Percentiles rank a stretch among this genome's conserved stretches.
These are phyloP conservation scores for Vickermania ingenoplastis DNA, from an alignment of 208 protist species.

Conservation along the genomic window DNA sequence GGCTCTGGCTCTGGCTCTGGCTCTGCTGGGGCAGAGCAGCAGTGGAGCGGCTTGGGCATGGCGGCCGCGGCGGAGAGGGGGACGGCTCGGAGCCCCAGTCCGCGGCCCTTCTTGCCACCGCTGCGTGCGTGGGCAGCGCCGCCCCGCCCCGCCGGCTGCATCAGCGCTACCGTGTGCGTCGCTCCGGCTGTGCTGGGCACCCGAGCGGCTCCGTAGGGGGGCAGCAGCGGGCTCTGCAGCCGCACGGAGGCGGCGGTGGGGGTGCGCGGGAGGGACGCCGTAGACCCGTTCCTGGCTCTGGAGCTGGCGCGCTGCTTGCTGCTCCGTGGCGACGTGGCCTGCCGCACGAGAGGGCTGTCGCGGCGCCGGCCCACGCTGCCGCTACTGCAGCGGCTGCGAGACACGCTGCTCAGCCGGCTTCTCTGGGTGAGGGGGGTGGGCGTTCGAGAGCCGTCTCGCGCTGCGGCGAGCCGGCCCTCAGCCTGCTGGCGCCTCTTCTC, in stretches of 20 bases:
- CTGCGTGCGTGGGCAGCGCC: too few species aligned
- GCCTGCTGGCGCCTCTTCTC: neutral
- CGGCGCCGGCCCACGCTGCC: neutral
- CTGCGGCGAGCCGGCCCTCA: too few species aligned
- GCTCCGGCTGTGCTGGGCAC: too few species aligned
- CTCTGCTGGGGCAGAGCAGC: neutral
- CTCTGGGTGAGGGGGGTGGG: too few species aligned
- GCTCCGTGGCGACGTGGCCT: neutral
- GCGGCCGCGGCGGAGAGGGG: neutral
- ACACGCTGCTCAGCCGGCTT: neutral
- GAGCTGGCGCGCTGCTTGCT: neutral
- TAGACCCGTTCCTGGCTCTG: too few species aligned
- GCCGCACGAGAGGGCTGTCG: neutral
- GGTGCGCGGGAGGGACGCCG: too few species aligned
- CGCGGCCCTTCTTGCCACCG: neutral
- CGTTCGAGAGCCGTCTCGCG: too few species aligned
- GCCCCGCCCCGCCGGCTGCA: neutral
- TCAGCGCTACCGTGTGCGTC: too few species aligned
- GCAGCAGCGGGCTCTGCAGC: too few species aligned
- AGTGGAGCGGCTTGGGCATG: neutral
- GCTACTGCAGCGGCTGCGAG: neutral
- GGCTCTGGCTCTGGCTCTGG: neutral
- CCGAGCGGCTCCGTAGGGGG: too few species aligned
- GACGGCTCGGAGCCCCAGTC: neutral
- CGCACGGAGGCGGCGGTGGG: too few species aligned